Evolutionary conservation across 305 asterid genomes (phyloP), one percentile per base, ranked within the genome.

Genomic region (Solanum hybrid): DNA sequence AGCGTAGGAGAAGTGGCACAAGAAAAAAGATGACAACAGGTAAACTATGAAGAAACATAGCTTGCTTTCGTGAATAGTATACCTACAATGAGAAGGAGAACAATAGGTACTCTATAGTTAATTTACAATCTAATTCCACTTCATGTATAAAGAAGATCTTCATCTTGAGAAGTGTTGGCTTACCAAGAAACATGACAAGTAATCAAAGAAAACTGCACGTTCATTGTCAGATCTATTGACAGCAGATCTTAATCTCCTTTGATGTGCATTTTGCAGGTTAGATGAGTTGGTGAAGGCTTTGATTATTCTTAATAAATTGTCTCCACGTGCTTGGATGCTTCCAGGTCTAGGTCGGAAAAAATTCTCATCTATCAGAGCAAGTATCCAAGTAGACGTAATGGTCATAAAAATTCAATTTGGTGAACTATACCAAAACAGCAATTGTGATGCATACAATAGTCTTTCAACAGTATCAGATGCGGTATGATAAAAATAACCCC

Each of bases 271-370:
- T 92, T 89, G 95, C 88, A 98, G 94, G 91, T 95, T 91, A 88
- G 98, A 92, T 73, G 99, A 96, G 91, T 92, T 96, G 88, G 97
- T 90, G 92, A 98, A 96, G 91, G 98, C 97, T 93, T 94, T 96
- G 94, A 98, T 90, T 86, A 96, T 37, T 91, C 95, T 94, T 88
- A 93, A 86, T 90, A 98, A 91, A 92, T 98, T 98, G 79, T 98
- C 99, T 91, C 99, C 99, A 7, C 99, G 99, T 29, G 97, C 99
- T 94, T 98, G 99, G 92, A 98, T 92, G 97, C 99, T 98, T 93
- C 99, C 99, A 89, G 98, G 99, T 91, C 99, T 98, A 84, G 90
- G 91, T 75, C 60, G 42, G 86, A 92, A 89, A 90, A 91, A 91
- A 29, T 66, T n/a, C 22, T 51, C 84, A 88, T 76, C 90, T 90